These are phyloP conservation scores for Pachyrhizus erosus DNA, from an alignment of 306 rosid species.

Conservation along the genomic window DNA sequence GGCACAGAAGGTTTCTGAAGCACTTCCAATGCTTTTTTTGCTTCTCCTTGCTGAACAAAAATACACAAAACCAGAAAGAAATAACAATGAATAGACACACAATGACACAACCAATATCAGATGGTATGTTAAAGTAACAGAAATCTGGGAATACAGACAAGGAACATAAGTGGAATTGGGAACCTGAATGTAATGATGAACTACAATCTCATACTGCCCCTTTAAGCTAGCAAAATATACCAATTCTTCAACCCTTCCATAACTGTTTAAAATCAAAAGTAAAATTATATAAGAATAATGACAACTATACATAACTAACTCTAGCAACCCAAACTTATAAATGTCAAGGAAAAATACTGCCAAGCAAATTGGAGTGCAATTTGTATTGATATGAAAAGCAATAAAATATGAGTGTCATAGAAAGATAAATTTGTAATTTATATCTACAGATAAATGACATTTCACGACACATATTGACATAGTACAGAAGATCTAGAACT, in stretches of 20 bases:
- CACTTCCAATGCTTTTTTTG: constrained; percentile 91
- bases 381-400: not conserved
- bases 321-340: constrained; percentile 38
- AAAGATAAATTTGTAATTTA: constrained; percentile 27
- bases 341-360: constrained; percentile 38
- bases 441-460: constrained; percentile 11
- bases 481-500: not conserved
- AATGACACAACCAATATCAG: no score
- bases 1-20: constrained; percentile 85
- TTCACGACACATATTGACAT: not conserved
- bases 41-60: constrained; percentile 87
- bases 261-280: no score
- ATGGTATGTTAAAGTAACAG: no score
- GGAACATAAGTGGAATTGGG: no score
- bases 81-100: no score
- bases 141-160: no score
- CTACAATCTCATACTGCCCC: no score
- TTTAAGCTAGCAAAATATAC: constrained; percentile 76
- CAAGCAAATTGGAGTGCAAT: not conserved
- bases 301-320: no score
- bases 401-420: constrained; percentile 15
- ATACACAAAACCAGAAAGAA: no score
- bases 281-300: no score
- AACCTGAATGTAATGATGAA: no score
- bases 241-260: no score